Evolutionary conservation across 495 filamentous ascomycete species (phyloP).

Genomic region (Amniculicola lignicola): DNA sequence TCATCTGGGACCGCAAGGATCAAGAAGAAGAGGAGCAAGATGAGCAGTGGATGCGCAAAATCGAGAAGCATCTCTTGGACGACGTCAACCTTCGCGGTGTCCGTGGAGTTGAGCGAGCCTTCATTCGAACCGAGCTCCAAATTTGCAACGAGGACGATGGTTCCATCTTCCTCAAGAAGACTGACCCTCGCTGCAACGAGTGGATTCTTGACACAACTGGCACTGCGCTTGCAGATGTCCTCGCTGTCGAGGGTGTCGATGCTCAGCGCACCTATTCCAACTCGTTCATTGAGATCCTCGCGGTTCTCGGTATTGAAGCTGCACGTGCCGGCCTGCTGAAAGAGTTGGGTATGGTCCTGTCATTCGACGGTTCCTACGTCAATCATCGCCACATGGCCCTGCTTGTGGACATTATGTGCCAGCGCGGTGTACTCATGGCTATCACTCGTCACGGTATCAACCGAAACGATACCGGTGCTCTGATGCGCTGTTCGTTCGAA

Average conservation of each 20-base stretch:
- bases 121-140: constrained; percentile 76
- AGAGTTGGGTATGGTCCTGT: constrained; percentile 84
- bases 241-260: constrained; percentile 86
- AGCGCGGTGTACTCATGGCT: constrained; percentile 85
- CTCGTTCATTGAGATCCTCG: constrained; percentile 87
- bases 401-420: constrained; percentile 98
- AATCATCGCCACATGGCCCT: constrained; percentile 96
- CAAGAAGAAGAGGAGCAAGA: constrained; percentile 67
- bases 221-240: constrained; percentile 74
- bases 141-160: constrained; percentile 64
- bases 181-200: constrained; percentile 71
- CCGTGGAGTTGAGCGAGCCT: constrained; percentile 79
- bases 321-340: constrained; percentile 78
- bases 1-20: constrained; percentile 51
- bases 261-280: constrained; percentile 88
- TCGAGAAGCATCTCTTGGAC: constrained; percentile 87
- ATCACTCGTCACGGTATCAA: constrained; percentile 99
- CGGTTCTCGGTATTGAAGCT: constrained; percentile 94
- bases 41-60: constrained; percentile 85
- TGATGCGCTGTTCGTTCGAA: constrained; percentile 99
- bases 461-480: constrained; percentile 89
- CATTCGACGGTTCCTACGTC: constrained; percentile 98
- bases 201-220: constrained; percentile 95
- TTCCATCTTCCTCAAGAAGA: constrained; percentile 63
- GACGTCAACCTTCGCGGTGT: constrained; percentile 88